Conservation (phyloP, 441 rosid species). For the Adansonia rubrostipa region DNA sequence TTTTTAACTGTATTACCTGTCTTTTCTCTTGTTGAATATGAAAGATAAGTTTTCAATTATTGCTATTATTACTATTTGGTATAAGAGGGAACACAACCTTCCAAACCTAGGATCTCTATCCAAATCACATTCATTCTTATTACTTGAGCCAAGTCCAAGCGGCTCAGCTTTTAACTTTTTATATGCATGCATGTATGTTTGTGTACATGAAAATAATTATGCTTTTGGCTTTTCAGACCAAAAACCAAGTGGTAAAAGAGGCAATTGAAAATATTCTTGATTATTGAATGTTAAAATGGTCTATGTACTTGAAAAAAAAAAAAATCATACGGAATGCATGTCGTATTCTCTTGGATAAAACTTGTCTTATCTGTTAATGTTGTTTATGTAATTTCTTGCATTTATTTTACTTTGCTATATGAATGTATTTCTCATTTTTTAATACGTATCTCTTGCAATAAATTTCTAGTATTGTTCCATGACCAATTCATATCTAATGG, state of each 20-base stretch:
- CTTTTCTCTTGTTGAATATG: neutral
- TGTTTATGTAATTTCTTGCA: slow-evolving; percentile 11
- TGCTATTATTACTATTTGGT: neutral
- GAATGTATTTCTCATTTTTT: neutral
- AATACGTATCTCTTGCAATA: neutral
- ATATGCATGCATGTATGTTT: neutral
- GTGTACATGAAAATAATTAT: neutral
- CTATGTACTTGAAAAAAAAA: neutral
- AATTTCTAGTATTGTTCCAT: neutral
- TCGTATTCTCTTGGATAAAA: neutral
- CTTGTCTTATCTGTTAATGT: slow-evolving; percentile 3
- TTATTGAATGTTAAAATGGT: neutral
- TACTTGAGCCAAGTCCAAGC: neutral
- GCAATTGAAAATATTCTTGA: neutral
- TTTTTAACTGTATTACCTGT: neutral
- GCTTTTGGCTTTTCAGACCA: neutral
- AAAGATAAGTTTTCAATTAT: neutral
- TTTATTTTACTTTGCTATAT: neutral
- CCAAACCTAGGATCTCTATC: neutral
- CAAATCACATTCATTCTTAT: neutral
- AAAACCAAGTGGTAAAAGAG: neutral
- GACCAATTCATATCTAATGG: neutral
- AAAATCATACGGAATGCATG: neutral
- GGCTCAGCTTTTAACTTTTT: neutral
- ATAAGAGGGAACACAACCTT: neutral